phyloP scores from a whole-genome alignment of 768 basidiomycete genomes.

The Podaxis sp. region DNA sequence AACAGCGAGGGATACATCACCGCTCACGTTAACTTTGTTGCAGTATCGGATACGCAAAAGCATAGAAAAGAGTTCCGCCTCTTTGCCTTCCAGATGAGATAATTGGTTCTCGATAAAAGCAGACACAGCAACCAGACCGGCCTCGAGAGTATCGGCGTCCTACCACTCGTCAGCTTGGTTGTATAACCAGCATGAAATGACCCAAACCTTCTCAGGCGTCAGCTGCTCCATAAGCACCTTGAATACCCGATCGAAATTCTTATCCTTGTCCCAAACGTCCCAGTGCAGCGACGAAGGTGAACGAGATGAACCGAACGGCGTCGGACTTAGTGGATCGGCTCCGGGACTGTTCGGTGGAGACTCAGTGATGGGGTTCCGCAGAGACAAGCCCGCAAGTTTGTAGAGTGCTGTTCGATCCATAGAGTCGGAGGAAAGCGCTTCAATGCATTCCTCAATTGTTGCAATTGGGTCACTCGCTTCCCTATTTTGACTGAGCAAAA shows the following conservation, averaged over 20 bases:
- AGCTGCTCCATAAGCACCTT: slow-evolving; percentile 60
- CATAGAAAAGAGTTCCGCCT: slow-evolving; percentile 69
- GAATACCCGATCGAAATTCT: slow-evolving; percentile 67
- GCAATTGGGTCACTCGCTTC: slow-evolving; percentile 18
- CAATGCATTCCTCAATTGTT: slow-evolving; percentile 44
- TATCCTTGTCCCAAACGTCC: slow-evolving; percentile 72
- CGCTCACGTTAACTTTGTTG: slow-evolving; percentile 61
- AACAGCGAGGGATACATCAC: slow-evolving; percentile 6
- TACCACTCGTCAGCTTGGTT: slow-evolving; percentile 23
- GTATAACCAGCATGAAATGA: neutral
- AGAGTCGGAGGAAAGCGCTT: slow-evolving; percentile 46
- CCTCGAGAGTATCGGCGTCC: slow-evolving; percentile 64
- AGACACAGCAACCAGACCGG: slow-evolving; percentile 79
- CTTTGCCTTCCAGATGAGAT: slow-evolving; percentile 70
- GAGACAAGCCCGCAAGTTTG: slow-evolving; percentile 60
- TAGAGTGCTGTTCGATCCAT: slow-evolving; percentile 55
- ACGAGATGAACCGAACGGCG: slow-evolving; percentile 42
- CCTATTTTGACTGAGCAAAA: slow-evolving; percentile 21
- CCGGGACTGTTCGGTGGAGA: slow-evolving; percentile 54
- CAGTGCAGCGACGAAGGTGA: slow-evolving; percentile 41
- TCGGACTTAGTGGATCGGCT: slow-evolving; percentile 50
- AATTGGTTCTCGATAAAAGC: slow-evolving; percentile 78
- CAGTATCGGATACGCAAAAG: slow-evolving; percentile 72
- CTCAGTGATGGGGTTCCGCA: slow-evolving; percentile 50
- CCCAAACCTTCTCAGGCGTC: slow-evolving; percentile 55